Conservation (phyloP, 2,329 filamentous ascomycete species). For the Trichoderma arundinaceum region DNA sequence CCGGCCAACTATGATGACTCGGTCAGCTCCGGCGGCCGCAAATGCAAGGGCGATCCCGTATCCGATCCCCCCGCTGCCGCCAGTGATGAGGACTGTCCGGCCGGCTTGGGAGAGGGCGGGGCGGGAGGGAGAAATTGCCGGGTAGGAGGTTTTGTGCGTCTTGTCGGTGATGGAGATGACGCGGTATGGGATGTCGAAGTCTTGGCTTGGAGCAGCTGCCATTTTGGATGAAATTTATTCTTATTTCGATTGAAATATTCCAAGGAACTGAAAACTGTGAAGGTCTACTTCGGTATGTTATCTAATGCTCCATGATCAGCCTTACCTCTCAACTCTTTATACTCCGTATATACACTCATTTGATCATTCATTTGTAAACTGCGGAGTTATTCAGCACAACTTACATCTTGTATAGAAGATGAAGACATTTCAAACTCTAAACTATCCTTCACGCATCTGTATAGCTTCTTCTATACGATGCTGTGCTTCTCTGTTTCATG, state of each 20-base stretch:
- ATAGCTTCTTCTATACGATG: not conserved
- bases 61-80: slow-evolving; percentile 67
- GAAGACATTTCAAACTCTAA: no score
- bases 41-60: slow-evolving; percentile 66
- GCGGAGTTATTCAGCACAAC: not conserved
- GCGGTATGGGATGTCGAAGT: slow-evolving; percentile 1
- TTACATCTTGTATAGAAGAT: not conserved
- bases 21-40: slow-evolving; percentile 45
- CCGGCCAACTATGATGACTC: slow-evolving; percentile 49
- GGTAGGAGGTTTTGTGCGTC: slow-evolving; percentile 44
- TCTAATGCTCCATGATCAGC: no score
- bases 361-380: no score
- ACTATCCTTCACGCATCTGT: not conserved
- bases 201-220: not conserved
- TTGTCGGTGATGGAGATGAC: slow-evolving; percentile 12
- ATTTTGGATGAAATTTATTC: no score
- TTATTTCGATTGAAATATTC: not conserved
- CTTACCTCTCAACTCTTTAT: no score
- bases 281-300: no score
- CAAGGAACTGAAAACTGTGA: not conserved
- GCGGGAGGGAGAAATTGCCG: slow-evolving; percentile 44
- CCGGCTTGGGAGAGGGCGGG: slow-evolving; percentile 49
- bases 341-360: no score
- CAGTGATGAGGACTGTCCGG: slow-evolving; percentile 66
- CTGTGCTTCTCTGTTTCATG: no score